phyloP scores from a whole-genome alignment of 2,329 filamentous ascomycete genomes.

The Fusarium sp. region DNA sequence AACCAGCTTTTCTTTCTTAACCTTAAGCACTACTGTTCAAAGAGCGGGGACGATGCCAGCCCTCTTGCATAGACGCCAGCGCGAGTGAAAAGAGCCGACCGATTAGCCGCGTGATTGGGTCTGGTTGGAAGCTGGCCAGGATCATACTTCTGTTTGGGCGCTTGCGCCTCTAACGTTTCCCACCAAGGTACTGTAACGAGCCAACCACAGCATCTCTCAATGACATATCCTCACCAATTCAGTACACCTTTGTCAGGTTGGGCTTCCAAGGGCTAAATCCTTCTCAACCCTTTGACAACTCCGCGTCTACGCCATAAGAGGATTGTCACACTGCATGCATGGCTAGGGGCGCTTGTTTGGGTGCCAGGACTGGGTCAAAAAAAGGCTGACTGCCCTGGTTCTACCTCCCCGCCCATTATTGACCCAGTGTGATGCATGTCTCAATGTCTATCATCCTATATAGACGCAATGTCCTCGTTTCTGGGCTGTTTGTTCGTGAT shows the following conservation, averaged over 20 bases:
- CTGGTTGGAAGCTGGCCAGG: constrained; percentile 26
- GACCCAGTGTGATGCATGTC: constrained; percentile 26
- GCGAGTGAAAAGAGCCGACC: constrained; percentile 46
- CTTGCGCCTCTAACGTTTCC: constrained; percentile 47
- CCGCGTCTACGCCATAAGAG: constrained; percentile 37
- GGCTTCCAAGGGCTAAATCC: constrained; percentile 32
- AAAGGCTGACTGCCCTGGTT: constrained; percentile 16
- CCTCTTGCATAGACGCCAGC: constrained; percentile 48
- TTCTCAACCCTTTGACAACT: constrained; percentile 25
- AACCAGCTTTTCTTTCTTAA: constrained; percentile 22
- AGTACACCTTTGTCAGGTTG: constrained; percentile 22
- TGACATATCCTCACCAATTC: constrained; percentile 29
- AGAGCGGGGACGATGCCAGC: constrained; percentile 20
- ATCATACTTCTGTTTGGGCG: constrained; percentile 33
- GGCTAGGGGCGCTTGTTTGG: constrained; percentile 46
- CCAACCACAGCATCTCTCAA: constrained; percentile 38
- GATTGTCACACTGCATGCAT: constrained; percentile 49
- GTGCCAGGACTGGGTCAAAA: constrained; percentile 16
- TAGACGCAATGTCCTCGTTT: constrained; percentile 45
- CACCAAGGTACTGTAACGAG: constrained; percentile 28
- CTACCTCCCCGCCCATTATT: constrained; percentile 15
- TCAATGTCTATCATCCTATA: constrained; percentile 40
- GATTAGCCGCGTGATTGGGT: constrained; percentile 47
- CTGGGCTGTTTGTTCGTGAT: constrained; percentile 30
- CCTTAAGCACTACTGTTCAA: constrained; percentile 27